phyloP scores from a whole-genome alignment of 441 rosid species.

The Jatropha multifida region DNA sequence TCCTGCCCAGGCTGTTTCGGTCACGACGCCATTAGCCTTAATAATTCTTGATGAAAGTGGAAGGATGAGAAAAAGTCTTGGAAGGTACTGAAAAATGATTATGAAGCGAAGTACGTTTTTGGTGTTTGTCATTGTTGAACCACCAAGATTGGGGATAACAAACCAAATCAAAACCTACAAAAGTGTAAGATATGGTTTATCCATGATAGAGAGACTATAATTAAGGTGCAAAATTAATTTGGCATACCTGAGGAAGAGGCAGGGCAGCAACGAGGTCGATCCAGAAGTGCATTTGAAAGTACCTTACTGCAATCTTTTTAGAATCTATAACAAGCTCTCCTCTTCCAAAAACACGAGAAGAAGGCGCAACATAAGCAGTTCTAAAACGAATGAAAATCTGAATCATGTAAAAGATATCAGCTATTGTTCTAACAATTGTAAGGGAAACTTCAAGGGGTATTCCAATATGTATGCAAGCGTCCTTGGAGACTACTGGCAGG shows the following conservation, averaged over 20 bases:
- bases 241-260: slow-evolving; percentile 82
- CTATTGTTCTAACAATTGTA: slow-evolving; percentile 58
- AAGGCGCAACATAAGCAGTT: slow-evolving; percentile 81
- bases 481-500: slow-evolving; percentile 54
- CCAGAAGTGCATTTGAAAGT: slow-evolving; percentile 61
- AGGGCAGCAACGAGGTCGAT: slow-evolving; percentile 75
- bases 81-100: slow-evolving; percentile 75
- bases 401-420: slow-evolving; percentile 70
- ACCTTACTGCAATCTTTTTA: slow-evolving; percentile 60
- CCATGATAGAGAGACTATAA: not conserved
- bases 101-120: slow-evolving; percentile 77
- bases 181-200: not conserved
- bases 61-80: slow-evolving; percentile 58
- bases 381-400: slow-evolving; percentile 69
- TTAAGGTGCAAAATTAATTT: not conserved
- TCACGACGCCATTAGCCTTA: slow-evolving; percentile 75
- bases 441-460: slow-evolving; percentile 58
- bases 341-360: slow-evolving; percentile 92
- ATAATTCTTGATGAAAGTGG: slow-evolving; percentile 78
- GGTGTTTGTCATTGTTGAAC: slow-evolving; percentile 71
- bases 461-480: slow-evolving; percentile 63
- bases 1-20: slow-evolving; percentile 89
- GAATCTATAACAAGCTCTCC: slow-evolving; percentile 89
- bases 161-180: slow-evolving; percentile 79
- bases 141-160: slow-evolving; percentile 61